Evolutionary conservation across 139 green algal genomes (phyloP), one percentile per base, ranked within the genome.

Genomic region (Nannochloris sp.): DNA sequence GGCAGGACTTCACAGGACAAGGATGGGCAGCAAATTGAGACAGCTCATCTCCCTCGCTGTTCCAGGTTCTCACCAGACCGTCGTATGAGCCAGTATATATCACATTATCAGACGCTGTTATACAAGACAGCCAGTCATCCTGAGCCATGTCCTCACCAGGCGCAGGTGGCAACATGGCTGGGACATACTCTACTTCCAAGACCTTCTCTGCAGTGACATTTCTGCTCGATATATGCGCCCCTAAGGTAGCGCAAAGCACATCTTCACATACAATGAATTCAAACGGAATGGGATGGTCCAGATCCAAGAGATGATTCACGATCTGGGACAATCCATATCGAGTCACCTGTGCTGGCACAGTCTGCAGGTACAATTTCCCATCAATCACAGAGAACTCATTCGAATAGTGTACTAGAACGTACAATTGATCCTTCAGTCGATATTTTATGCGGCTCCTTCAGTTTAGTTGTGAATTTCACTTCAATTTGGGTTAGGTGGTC

Each of bases 281-380:
- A 77, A 98, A 98, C 0, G 92, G 88, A 6, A 78, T 65, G 0
- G 82, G 30, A 12, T 69, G 69, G 1, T 96, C 91, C 93, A 77
- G 62, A 3, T 65, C 83, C 2, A 98, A 79, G 11, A 98, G 67
- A 71, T 91, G 85, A 68, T 98, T 98, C 78, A 98, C 84, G 46
- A 98, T 82, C 71, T 97, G 91, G 1, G 88, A 96, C 9, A 98
- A 75, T 0, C 92, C 92, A 71, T 93, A 91, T 17, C 92, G 87
- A 40, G 91, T 93, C 10, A 97, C 62, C 25, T 76, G 83, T 3
- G 79, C 74, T 0, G 92, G 92, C 2, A 98, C 85, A 10, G 88
- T 81, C 87, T 95, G 76, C 51, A 62, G 29, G 29, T 25, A 36
- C 46, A 23, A 40, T 40, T 2, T 40, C 11, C 33, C 6, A 40